phyloP scores from a whole-genome alignment of 1,284 basidiomycete species.

The Trichosporon coremiiforme region DNA sequence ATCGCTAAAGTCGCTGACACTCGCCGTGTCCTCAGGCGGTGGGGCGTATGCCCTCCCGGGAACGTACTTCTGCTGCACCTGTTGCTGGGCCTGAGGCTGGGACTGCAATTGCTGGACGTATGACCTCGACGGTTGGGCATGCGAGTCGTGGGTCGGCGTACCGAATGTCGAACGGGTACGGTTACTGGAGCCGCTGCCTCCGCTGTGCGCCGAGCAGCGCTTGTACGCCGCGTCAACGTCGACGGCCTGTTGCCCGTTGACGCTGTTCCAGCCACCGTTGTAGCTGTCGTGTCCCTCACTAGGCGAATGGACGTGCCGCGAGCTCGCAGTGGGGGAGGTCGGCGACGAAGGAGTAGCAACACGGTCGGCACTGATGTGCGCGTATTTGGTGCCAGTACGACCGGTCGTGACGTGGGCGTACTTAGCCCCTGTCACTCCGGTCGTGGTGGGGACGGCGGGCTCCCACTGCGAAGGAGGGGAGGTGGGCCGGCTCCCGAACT shows the following conservation, averaged over 20 bases:
- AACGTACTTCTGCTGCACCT: neutral
- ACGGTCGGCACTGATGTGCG: neutral
- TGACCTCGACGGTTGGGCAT: neutral
- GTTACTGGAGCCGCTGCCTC: neutral
- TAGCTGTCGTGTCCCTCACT: neutral
- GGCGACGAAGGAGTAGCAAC: neutral
- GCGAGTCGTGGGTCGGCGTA: neutral
- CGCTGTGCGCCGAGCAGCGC: neutral
- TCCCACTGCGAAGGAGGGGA: neutral
- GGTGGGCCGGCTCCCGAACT: neutral
- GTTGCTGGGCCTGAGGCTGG: neutral
- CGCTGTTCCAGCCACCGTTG: neutral
- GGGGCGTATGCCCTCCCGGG: neutral
- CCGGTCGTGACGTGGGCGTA: conserved; percentile 12
- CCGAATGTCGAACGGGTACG: conserved; percentile 7
- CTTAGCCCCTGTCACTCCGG: neutral
- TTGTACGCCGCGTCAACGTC: neutral
- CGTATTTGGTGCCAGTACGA: neutral
- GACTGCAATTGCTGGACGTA: neutral
- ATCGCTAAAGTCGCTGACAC: neutral
- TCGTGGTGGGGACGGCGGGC: neutral
- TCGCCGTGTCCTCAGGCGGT: neutral
- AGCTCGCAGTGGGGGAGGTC: neutral
- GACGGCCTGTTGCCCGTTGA: neutral
- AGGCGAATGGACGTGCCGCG: neutral